A percentile compares a stretch with the other conserved stretches of the same genome.
phyloP scores from a whole-genome alignment of 345 rosid genomes.

The Leavenworthia alabamica region DNA sequence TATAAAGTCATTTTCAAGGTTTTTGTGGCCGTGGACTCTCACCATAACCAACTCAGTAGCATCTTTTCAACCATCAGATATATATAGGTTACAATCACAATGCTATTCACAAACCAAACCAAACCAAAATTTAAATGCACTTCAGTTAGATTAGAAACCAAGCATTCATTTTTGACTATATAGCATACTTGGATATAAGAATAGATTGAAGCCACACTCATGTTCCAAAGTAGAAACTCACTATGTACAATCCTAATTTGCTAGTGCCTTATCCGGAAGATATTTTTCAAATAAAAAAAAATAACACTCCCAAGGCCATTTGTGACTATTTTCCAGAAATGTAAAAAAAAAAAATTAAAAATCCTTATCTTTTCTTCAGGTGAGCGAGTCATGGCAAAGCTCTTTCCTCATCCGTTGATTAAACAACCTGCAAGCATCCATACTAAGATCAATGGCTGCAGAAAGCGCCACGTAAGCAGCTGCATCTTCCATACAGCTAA shows the following conservation, averaged over 20 bases:
- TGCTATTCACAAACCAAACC: not conserved
- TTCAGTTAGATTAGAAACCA: not conserved
- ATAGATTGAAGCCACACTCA: constrained; percentile 22
- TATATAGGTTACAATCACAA: not conserved
- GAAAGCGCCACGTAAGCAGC: constrained; percentile 90
- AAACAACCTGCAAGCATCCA: constrained; percentile 90
- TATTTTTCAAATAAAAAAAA: not conserved
- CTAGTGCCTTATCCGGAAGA: not conserved
- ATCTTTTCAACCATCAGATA: not conserved
- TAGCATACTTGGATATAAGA: not conserved
- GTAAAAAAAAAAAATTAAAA: constrained; percentile 1
- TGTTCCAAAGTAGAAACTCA: constrained; percentile 13
- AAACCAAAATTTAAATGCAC: not conserved
- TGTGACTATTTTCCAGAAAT: not conserved
- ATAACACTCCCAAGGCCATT: not conserved
- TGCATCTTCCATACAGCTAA: constrained; percentile 85
- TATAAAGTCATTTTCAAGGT: not conserved
- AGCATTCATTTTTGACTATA: constrained; percentile 7
- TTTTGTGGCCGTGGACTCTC: not conserved
- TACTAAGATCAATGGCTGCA: constrained; percentile 82
- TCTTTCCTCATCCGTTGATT: constrained; percentile 83
- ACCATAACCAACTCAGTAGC: not conserved
- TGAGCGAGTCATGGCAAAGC: constrained; percentile 46
- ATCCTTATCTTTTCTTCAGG: constrained; percentile 12
- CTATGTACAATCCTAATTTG: constrained; percentile 25